Evolutionary conservation across 1,284 basidiomycete genomes (phyloP).

Genomic region (Phlebopus sp.): DNA sequence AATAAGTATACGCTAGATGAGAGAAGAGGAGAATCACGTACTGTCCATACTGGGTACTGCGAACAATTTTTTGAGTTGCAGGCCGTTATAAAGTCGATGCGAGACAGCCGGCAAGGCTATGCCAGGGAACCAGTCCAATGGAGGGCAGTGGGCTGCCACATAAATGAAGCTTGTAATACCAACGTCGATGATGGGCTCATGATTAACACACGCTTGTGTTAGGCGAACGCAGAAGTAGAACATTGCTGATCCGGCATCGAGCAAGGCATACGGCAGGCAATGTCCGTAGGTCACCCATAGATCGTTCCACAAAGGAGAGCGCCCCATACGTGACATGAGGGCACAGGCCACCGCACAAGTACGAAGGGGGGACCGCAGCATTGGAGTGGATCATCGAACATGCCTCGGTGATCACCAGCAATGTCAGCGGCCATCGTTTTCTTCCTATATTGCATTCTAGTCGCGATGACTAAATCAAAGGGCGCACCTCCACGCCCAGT

Average conservation of each 20-base stretch:
- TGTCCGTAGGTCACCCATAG: not conserved
- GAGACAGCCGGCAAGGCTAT: too few species aligned
- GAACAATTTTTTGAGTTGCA: too few species aligned
- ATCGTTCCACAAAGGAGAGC: not conserved
- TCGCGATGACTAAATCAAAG: too few species aligned
- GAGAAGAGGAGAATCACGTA: not conserved
- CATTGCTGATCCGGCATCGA: not conserved
- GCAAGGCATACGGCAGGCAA: not conserved
- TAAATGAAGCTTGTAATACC: not conserved
- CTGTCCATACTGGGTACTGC: not conserved
- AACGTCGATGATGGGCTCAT: not conserved
- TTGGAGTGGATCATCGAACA: not conserved
- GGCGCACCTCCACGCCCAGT: not conserved
- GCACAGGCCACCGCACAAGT: not conserved
- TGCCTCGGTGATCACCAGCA: not conserved
- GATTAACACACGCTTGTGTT: not conserved
- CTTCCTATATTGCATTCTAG: not conserved
- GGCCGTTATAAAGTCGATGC: too few species aligned
- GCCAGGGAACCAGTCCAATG: not conserved
- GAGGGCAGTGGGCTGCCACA: constrained; percentile 2
- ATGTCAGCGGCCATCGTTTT: not conserved
- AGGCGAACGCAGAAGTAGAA: not conserved
- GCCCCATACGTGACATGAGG: not conserved
- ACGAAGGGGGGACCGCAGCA: not conserved
- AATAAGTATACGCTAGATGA: not conserved